Evolutionary conservation across 257 asterid species (phyloP), one percentile per base, ranked within the genome.

Genomic region (Cynanchum wilfordii): DNA sequence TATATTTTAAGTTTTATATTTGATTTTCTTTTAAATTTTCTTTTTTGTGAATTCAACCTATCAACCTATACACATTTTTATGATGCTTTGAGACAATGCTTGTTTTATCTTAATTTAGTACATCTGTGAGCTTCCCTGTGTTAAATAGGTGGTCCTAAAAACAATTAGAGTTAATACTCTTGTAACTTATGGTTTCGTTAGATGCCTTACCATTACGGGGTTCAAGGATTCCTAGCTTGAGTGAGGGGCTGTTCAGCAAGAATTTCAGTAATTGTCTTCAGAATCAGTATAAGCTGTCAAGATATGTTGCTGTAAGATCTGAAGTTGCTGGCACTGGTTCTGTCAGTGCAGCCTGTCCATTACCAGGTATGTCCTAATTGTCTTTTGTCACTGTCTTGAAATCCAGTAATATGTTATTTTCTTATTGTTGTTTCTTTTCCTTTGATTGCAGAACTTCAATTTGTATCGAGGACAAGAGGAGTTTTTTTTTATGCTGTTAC

Each of bases 261-360:
- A 70, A 57, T 75, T 72, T 76, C 44, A 73, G 76, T 76, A 59
- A 45, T 59, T 77, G 68, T 29, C 69, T 62, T 76, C 60, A 58
- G 71, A 80, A 73, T 72, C 75, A 70, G 78, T 66, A 76, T 69
- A 85, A 74, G 38, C 54, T 68, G 58, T 71, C 87, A 58, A 84
- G 94, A 81, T 80, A 83, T 22, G 66, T 88, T 47, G 82, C 79
- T 73, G 86, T 81, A 54, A 87, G 89, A 80, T 92, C 98, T 69
- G 96, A 88, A 78, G 84, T 91, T 79, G 80, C 90, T 58, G 89
- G 82, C 75, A 77, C 90, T 47, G 96, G 93, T 80, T 82, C 95
- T 62, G 70, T 89, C 71, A 89, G 81, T 75, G 84, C 89, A 80
- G 78, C 89, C 57, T 71, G 78, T 86, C 88, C 88, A 57, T 78